Conservation (phyloP, 257 asterid genomes). For the Rauvolfia tetraphylla region DNA sequence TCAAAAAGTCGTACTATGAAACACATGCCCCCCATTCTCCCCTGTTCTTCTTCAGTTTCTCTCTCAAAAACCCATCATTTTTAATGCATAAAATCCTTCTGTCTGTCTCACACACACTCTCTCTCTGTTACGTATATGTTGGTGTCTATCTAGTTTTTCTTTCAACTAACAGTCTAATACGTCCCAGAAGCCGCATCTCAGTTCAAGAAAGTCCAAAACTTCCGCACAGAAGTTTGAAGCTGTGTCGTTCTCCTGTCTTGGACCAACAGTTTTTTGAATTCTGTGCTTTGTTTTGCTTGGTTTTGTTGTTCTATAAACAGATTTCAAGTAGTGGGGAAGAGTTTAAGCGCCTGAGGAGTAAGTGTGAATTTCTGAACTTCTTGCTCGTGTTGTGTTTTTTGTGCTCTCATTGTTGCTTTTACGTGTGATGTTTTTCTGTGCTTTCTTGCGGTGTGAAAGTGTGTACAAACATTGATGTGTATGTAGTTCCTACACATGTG, state of each 20-base stretch:
- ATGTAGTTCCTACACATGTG: too few relatives aligned
- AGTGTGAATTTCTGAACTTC: not conserved
- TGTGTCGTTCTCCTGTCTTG: not conserved
- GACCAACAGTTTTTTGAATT: not conserved
- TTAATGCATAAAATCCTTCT: not conserved
- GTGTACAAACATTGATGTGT: too few relatives aligned
- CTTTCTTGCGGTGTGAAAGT: not conserved
- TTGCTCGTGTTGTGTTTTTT: not conserved
- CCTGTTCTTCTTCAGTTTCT: not conserved
- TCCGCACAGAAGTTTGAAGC: not conserved
- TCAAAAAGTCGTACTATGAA: not conserved
- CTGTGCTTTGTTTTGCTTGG: not conserved
- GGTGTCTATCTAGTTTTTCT: not conserved
- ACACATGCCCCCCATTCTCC: conserved; percentile 1
- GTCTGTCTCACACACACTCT: not conserved
- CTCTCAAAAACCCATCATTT: not conserved
- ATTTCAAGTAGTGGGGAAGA: not conserved
- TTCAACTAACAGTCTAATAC: not conserved
- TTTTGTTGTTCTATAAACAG: not conserved
- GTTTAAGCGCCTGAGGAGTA: not conserved
- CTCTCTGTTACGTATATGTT: not conserved
- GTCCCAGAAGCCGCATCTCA: not conserved
- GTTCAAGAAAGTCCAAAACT: not conserved
- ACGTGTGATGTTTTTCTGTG: not conserved
- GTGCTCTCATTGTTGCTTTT: not conserved